Evolutionary conservation across 352 stramenopile genomes (phyloP).

Genomic region (Globisporangium middletonii): DNA sequence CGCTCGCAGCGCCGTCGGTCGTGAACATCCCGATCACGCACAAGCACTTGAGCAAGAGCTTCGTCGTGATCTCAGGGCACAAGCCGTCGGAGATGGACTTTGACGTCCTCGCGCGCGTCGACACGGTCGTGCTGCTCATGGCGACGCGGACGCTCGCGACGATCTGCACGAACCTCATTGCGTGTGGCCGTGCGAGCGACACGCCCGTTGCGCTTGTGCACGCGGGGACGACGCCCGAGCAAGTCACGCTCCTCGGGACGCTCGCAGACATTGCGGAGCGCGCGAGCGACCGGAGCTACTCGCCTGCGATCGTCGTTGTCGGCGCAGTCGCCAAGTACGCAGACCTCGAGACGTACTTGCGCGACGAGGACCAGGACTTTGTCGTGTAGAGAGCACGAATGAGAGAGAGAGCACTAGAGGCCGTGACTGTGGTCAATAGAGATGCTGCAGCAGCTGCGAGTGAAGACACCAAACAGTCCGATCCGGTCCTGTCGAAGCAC

Average conservation of each 20-base stretch:
- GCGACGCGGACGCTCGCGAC: slow-evolving; percentile 64
- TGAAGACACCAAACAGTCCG: no score
- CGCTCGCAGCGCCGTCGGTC: slow-evolving; percentile 47
- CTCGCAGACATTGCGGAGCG: slow-evolving; percentile 43
- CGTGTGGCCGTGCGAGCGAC: slow-evolving; percentile 22
- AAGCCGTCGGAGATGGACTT: slow-evolving; percentile 73
- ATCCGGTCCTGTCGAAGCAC: no score
- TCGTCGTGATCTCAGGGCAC: slow-evolving; percentile 63
- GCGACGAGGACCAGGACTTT: slow-evolving; percentile 25
- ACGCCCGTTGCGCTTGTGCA: slow-evolving; percentile 62
- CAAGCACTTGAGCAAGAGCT: slow-evolving; percentile 56
- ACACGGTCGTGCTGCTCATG: slow-evolving; percentile 89
- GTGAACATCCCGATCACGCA: slow-evolving; percentile 65
- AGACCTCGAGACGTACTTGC: slow-evolving; percentile 45
- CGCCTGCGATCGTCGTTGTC: slow-evolving; percentile 66
- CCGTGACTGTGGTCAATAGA: not conserved
- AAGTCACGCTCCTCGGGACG: slow-evolving; percentile 44
- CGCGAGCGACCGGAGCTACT: slow-evolving; percentile 49
- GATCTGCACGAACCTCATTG: slow-evolving; percentile 40
- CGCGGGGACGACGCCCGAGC: slow-evolving; percentile 47
- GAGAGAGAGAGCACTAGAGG: not conserved
- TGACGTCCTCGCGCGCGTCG: slow-evolving; percentile 89
- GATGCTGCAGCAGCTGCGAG: not conserved
- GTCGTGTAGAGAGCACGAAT: slow-evolving; percentile 5
- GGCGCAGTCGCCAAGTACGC: slow-evolving; percentile 54